Evolutionary conservation across 176 grass and related monocot genomes (phyloP), one percentile per base, ranked within the genome.

Genomic region (Melocanna baccifera): DNA sequence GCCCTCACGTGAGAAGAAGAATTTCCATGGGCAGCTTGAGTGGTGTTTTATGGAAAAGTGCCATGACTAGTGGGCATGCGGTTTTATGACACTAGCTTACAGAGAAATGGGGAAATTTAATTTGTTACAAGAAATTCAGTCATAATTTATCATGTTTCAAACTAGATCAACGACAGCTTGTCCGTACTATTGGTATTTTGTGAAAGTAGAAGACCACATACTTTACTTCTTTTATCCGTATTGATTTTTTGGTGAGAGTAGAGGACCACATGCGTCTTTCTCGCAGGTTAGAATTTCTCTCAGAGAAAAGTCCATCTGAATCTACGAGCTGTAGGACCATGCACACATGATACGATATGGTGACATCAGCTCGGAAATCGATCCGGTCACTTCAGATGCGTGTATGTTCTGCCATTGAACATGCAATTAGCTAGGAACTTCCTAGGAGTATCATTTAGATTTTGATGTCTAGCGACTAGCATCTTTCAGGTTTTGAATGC

Each of bases 221-320:
- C 11, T 12, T 76, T 19, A 6, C 11, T 12, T 76, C 71, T 82
- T 75, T 61, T 48, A 50, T 87, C 26, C 22, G 9, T 39, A 70
- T 51, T 55, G 37, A 65, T 47, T 20, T 20, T 62, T 73, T 88
- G 30, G 79, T 70, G 34, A 28, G 71, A 51, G 28, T 42, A 29
- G 64, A 71, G 65, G 65, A 45, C 36, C 47, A 26, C 78, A 75
- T 46, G 23, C 4, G 78, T 75, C 78, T 59, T 58, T 67, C 53
- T 81, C 68, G 56, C 23, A 81, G 14, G 65, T 42, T 30, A 67
- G n/a, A 53, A 81, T 40, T 73, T 40, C 23, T 71, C 57, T 59
- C n/a, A n/a, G 42, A 80, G 42, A 62, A 62, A 80, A 73, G n/a
- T 73, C 67, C 30, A 64, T 43, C 30, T 62, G 25, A 55, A 81